Conservation (phyloP, 495 filamentous ascomycete genomes). For the Bombardia bombarda region DNA sequence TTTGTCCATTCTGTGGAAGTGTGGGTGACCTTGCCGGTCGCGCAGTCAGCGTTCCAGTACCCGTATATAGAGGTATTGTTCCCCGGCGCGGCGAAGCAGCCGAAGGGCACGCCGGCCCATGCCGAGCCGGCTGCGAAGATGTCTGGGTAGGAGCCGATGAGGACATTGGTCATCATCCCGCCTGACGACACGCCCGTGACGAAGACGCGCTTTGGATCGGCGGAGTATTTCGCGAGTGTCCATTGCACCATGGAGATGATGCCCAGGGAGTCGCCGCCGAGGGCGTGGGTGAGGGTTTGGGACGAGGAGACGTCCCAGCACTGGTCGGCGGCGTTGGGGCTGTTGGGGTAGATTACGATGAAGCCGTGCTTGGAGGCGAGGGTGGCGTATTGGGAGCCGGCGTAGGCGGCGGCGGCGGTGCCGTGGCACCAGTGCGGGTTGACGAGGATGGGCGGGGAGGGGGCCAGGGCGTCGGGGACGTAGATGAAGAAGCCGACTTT, state of each 20-base stretch:
- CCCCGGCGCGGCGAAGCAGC: slow-evolving; percentile 37
- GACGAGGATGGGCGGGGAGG: slow-evolving; percentile 46
- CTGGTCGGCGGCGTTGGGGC: slow-evolving; percentile 37
- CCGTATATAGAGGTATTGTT: slow-evolving; percentile 30
- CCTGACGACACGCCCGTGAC: slow-evolving; percentile 47
- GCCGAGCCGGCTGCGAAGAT: slow-evolving; percentile 47
- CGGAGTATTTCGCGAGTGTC: slow-evolving; percentile 37
- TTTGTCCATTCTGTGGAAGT: slow-evolving; percentile 39
- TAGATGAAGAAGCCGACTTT: slow-evolving; percentile 48
- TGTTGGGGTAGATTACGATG: slow-evolving; percentile 49
- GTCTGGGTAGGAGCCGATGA: slow-evolving; percentile 49
- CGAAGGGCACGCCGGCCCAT: slow-evolving; percentile 47
- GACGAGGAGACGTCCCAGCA: slow-evolving; percentile 49
- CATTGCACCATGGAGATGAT: slow-evolving; percentile 54
- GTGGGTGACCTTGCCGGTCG: slow-evolving; percentile 33
- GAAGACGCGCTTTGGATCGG: slow-evolving; percentile 39
- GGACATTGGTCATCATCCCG: slow-evolving; percentile 56
- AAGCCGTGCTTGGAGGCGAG: slow-evolving; percentile 42
- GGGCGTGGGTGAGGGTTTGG: slow-evolving; percentile 40
- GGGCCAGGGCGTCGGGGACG: slow-evolving; percentile 42
- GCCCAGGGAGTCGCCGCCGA: slow-evolving; percentile 43
- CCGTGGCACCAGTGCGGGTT: slow-evolving; percentile 48
- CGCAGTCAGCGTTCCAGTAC: slow-evolving; percentile 41
- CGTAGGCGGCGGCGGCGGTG: slow-evolving; percentile 19
- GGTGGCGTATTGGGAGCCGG: slow-evolving; percentile 30